phyloP scores from a whole-genome alignment of 2,329 filamentous ascomycete genomes.

The Colletotrichum chlorophyti region DNA sequence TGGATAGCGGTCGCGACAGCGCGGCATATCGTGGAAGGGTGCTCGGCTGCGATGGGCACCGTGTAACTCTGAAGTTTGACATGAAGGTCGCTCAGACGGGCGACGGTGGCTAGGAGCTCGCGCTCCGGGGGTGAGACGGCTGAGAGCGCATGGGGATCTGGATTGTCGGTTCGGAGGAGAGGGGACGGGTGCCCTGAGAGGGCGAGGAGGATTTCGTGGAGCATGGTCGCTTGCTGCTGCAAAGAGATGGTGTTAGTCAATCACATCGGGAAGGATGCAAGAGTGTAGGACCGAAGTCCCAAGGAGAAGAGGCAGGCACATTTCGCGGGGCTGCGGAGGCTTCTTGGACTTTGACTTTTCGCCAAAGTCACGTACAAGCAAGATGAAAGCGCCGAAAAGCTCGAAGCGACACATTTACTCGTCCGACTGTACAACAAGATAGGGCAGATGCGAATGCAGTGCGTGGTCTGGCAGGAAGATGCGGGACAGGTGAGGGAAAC shows the following conservation, averaged over 20 bases:
- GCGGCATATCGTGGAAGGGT: slow-evolving; percentile 84
- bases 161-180: slow-evolving; percentile 68
- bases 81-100: slow-evolving; percentile 80
- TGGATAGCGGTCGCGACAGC: slow-evolving; percentile 83
- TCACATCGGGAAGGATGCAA: slow-evolving; percentile 1
- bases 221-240: slow-evolving; percentile 63
- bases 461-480: neutral
- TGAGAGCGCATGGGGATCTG: slow-evolving; percentile 52
- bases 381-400: slow-evolving; percentile 56
- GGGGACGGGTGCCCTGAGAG: slow-evolving; percentile 93
- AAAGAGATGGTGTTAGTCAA: slow-evolving; percentile 3
- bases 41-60: slow-evolving; percentile 69
- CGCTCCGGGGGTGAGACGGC: slow-evolving; percentile 79
- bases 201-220: slow-evolving; percentile 97
- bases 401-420: slow-evolving; percentile 60
- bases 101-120: slow-evolving; percentile 79
- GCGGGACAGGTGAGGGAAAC: neutral
- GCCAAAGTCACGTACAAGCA: slow-evolving; percentile 52
- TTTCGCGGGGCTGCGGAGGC: slow-evolving; percentile 17
- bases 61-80: slow-evolving; percentile 73
- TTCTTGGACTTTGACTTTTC: slow-evolving; percentile 46
- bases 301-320: slow-evolving; percentile 5
- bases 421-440: neutral
- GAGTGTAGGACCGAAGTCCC: slow-evolving; percentile 29
- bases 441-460: neutral